Evolutionary conservation across 352 stramenopile genomes (phyloP), one percentile per base, ranked within the genome.

Genomic region (Phytophthora multivora): DNA sequence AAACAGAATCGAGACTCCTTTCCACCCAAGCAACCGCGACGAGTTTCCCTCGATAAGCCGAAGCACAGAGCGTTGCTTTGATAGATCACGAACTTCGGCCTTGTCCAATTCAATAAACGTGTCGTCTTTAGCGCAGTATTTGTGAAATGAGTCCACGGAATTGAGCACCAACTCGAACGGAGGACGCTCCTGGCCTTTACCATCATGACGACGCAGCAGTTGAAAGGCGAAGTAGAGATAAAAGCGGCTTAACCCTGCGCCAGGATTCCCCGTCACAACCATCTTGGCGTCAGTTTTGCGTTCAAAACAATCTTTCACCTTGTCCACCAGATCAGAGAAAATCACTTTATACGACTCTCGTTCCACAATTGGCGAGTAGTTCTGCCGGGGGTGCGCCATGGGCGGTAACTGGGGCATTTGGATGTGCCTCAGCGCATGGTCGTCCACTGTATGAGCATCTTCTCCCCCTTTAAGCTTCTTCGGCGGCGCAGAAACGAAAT

Each of bases 151-250:
- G 6, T 59, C 28, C 0, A 15, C 35, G 45, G 15, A 69, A 43
- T 69, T 73, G 28, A 69, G 12, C 43, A 73, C 53, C 47, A 68
- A 52, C 3, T 46, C 25, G 23, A 71, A 67, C 30, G 25, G 16
- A 23, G 50, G 8, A 28, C 57, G 55, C 11, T 47, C 26, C 35
- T 55, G 23, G 10, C 47, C 49, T 19, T 43, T 6, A 7, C 26
- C 38, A 26, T 39, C 0, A 30, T 18, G 7, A 8, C 11, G 13
- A 23, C 5, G 23, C 36, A 56, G 7, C 41, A 68, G 55, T 23
- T 51, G 55, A 63, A 68, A 64, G 19, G 60, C 35, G 46, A 55
- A 71, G 23, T 71, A 75, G 15, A 66, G 53, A 31, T 74, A 71
- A 47, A 70, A 67, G 13, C 35, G 45, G 50, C 60, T 75, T 21